Evolutionary conservation across 2,329 filamentous ascomycete species (phyloP), one percentile per base, ranked within the genome.

Genomic region (Beauveria sp.): DNA sequence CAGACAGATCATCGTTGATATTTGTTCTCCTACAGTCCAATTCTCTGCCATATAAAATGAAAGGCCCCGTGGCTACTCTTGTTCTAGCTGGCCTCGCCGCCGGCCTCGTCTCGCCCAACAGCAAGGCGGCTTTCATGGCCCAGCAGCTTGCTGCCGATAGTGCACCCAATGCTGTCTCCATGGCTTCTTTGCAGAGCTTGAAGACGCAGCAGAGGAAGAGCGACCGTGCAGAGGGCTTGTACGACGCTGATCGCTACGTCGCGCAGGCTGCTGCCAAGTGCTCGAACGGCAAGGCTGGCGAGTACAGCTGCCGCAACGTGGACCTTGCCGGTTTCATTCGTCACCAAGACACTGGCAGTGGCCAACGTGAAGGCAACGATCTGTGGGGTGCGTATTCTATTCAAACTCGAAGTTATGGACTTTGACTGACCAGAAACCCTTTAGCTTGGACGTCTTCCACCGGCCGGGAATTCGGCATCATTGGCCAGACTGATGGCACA

Each of bases 401-500:
- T 34, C 7, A 37, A 37, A 37, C 34, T 37, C 1, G 1, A 37
- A 5, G 34, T 16, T 4, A 14, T 37, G 5, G 34, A 14, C 5
- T 18, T 12, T 14, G 4, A 28, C 8, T 14, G 9, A 14, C 10
- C 40, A 53, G 5, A 22, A 12, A 26, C 51, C 2, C 2, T 34
- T 1, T 34, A 64, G 64, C 61, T 28, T 65, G 64, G 64, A 65
- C 64, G 7, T 62, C 62, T 14, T 26, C 48, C 9, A 58, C 55
- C 5, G 79, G 77, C 46, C 73, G 77, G 14, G 78, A 81, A 66
- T 79, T 80, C 61, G 75, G 71, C 44, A 72, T 75, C 37, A 69
- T 79, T 24, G 78, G 76, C 20, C 77, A 80, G 64, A 71, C 70
- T n/a, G 77, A 80, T 61, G 79, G 79, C 48, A 76, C 77, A 1